Conservation (phyloP, 192 early-diverging fungal species). For the Coemansia sp. region DNA sequence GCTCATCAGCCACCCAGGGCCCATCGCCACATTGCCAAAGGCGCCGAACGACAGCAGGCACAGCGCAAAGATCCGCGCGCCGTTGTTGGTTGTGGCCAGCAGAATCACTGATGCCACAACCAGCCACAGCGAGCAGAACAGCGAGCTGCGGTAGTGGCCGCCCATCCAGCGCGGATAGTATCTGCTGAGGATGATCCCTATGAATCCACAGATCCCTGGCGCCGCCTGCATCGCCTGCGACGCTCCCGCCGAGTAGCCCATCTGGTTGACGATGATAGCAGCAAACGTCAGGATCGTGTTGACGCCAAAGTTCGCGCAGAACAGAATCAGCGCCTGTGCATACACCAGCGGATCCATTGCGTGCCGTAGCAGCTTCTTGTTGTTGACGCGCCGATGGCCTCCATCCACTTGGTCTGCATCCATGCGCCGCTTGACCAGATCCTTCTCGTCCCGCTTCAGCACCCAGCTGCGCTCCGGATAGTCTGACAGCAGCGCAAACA, state of each 20-base stretch:
- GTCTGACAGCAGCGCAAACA: slow-evolving; percentile 38
- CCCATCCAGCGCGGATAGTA: slow-evolving; percentile 39
- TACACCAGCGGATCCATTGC: slow-evolving; percentile 36
- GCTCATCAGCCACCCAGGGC: slow-evolving; percentile 50
- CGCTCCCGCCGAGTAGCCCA: slow-evolving; percentile 31
- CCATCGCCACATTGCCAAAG: slow-evolving; percentile 47
- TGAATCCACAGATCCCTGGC: slow-evolving; percentile 44
- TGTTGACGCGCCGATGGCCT: slow-evolving; percentile 31
- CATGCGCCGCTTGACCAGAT: slow-evolving; percentile 30
- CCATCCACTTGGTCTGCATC: slow-evolving; percentile 32
- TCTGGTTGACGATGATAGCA: slow-evolving; percentile 40
- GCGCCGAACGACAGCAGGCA: slow-evolving; percentile 45
- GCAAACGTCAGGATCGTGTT: slow-evolving; percentile 51
- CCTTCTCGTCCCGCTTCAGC: slow-evolving; percentile 29
- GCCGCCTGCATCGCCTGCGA: slow-evolving; percentile 49
- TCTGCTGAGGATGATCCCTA: slow-evolving; percentile 29
- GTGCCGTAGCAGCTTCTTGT: slow-evolving; percentile 17
- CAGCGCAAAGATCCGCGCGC: slow-evolving; percentile 44
- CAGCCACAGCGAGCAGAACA: slow-evolving; percentile 43
- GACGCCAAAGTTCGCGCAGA: slow-evolving; percentile 44
- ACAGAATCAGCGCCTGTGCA: slow-evolving; percentile 38
- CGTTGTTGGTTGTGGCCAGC: slow-evolving; percentile 38
- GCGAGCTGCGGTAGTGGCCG: slow-evolving; percentile 29
- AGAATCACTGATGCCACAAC: slow-evolving; percentile 28
- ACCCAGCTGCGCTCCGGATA: slow-evolving; percentile 48